phyloP scores from a whole-genome alignment of 2,329 filamentous ascomycete genomes.

The Beauveria asiatica region DNA sequence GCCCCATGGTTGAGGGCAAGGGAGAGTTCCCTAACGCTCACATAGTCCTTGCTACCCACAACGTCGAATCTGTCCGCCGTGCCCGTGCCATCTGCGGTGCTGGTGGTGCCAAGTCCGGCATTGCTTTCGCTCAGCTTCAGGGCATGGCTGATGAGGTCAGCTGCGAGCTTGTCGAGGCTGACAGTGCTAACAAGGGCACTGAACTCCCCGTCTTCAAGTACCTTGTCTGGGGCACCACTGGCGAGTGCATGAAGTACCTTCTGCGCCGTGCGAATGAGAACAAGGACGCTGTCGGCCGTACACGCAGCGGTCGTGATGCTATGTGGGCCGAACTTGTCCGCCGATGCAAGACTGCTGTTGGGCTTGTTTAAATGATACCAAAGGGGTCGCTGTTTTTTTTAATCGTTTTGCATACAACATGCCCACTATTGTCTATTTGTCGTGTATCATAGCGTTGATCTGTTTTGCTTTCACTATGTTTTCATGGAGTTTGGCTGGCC shows the following conservation, averaged over 20 bases:
- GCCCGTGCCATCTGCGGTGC: conserved; percentile 43
- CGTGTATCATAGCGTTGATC: conserved; percentile 13
- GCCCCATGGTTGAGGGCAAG: conserved; percentile 25
- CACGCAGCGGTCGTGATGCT: conserved; percentile 51
- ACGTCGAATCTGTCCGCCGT: conserved; percentile 58
- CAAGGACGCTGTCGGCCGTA: conserved; percentile 58
- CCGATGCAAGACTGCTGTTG: conserved; percentile 37
- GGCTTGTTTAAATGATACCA: conserved; percentile 22
- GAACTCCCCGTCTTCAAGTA: conserved; percentile 60
- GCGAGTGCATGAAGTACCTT: conserved; percentile 82
- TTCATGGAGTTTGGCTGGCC: conserved; percentile 3
- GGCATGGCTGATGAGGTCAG: conserved; percentile 95
- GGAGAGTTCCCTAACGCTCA: conserved; percentile 47
- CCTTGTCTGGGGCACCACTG: conserved; percentile 59
- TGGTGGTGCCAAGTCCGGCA: conserved; percentile 30
- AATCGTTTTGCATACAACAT: conserved; percentile 1
- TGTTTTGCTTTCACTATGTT: conserved; percentile 3
- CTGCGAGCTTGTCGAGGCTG: conserved; percentile 44
- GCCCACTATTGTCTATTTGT: conserved; percentile 3
- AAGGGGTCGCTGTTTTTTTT: neutral
- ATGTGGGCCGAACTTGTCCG: conserved; percentile 54
- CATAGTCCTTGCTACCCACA: conserved; percentile 76
- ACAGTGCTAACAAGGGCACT: conserved; percentile 18
- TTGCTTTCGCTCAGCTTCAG: conserved; percentile 62
- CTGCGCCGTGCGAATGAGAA: conserved; percentile 58